Evolutionary conservation across 2,329 filamentous ascomycete species (phyloP).

Genomic region (Truncatella angustata): DNA sequence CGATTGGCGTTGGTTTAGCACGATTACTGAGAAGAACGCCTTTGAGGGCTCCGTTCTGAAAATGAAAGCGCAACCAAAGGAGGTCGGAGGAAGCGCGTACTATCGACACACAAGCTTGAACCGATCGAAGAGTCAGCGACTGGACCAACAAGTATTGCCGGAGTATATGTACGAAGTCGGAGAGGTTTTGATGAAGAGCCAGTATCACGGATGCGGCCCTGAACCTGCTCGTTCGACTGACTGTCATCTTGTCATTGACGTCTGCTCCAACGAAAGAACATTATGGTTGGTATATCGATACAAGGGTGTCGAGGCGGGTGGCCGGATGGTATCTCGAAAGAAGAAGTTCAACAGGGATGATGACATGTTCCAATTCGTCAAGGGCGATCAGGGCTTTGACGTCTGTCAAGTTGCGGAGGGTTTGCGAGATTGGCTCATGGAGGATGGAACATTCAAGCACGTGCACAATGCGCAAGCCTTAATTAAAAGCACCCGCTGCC

Average conservation of each 20-base stretch:
- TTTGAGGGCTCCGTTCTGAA: neutral
- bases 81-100: no score
- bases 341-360: neutral
- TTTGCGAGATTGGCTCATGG: neutral
- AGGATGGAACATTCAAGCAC: neutral
- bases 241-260: neutral
- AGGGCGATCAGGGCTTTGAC: neutral
- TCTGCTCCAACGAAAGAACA: neutral
- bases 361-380: slow-evolving; percentile 1
- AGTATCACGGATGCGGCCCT: neutral
- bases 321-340: neutral
- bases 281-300: slow-evolving; percentile 2
- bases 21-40: no score
- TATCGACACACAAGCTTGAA: no score
- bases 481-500: neutral
- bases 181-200: neutral
- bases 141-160: neutral
- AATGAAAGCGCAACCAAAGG: neutral
- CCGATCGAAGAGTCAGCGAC: neutral
- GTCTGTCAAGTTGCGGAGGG: neutral
- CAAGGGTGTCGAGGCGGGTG: neutral
- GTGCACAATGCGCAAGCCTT: neutral
- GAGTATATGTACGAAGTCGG: slow-evolving; percentile 1
- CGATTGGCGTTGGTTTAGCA: no score
- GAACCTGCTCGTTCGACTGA: neutral